Conservation (phyloP, 1,284 basidiomycete species). For the Trametes hirsuta region DNA sequence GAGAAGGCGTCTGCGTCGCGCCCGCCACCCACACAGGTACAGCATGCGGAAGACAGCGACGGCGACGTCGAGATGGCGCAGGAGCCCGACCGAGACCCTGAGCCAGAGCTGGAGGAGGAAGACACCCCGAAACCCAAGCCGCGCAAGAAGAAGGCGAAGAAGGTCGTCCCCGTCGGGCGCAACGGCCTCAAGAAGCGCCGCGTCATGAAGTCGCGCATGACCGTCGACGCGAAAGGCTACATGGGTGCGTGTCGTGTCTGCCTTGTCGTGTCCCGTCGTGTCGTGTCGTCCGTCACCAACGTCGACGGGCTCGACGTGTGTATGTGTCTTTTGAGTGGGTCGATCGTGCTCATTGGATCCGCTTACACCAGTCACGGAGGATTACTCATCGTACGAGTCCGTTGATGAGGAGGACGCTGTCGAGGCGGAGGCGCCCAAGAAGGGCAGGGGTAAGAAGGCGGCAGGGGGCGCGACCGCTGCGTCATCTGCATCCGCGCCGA, state of each 20-base stretch:
- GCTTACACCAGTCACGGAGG: slow-evolving; percentile 59
- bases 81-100: slow-evolving; percentile 24
- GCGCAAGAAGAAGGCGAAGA: slow-evolving; percentile 61
- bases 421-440: slow-evolving; percentile 34
- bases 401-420: slow-evolving; percentile 58
- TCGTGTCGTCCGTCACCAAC: no score
- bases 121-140: slow-evolving; percentile 46
- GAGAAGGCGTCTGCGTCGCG: slow-evolving; percentile 20
- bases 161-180: slow-evolving; percentile 62
- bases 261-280: no score
- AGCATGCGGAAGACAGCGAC: slow-evolving; percentile 21
- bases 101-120: slow-evolving; percentile 33
- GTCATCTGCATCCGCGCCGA: slow-evolving; percentile 6
- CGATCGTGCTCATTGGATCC: neutral
- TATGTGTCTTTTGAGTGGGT: neutral
- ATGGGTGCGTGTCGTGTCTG: slow-evolving; percentile 51
- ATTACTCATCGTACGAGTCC: slow-evolving; percentile 80
- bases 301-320: no score
- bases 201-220: slow-evolving; percentile 58
- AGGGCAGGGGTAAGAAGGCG: slow-evolving; percentile 37
- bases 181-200: slow-evolving; percentile 77
- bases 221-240: slow-evolving; percentile 68
- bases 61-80: slow-evolving; percentile 49
- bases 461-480: slow-evolving; percentile 14
- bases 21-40: neutral